Evolutionary conservation across 1,284 basidiomycete species (phyloP).

Genomic region (Pseudozyma hubeiensis): DNA sequence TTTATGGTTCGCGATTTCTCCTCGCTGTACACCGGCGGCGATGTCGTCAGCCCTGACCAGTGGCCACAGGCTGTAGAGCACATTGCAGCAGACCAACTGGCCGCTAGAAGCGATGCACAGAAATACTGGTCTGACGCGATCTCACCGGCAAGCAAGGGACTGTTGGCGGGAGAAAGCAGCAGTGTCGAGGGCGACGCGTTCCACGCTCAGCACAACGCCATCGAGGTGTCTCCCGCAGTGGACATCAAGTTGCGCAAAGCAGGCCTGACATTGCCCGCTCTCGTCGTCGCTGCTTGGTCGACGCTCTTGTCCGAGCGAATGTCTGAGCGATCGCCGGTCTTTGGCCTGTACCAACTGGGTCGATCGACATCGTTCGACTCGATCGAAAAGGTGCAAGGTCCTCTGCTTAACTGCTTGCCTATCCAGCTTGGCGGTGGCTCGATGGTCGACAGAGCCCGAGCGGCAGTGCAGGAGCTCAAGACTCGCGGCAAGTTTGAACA

Average conservation of each 20-base stretch:
- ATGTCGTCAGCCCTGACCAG: conserved; percentile 10
- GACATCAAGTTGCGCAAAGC: conserved; percentile 27
- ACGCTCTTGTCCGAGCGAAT: conserved; percentile 21
- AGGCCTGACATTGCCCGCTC: conserved; percentile 28
- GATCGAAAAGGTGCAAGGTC: conserved; percentile 48
- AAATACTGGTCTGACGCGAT: conserved; percentile 34
- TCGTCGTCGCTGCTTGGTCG: conserved; percentile 55
- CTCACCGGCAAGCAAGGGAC: neutral
- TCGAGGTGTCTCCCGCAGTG: conserved; percentile 5
- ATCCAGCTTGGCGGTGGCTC: conserved; percentile 19
- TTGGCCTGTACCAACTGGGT: conserved; percentile 56
- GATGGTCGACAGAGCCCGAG: conserved; percentile 17
- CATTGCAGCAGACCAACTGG: conserved; percentile 13
- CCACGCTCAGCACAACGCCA: conserved; percentile 11
- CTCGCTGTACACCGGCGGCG: conserved; percentile 31
- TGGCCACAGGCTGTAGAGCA: conserved; percentile 38
- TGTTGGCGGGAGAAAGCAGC: neutral
- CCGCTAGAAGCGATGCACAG: conserved; percentile 9
- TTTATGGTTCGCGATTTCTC: conserved; percentile 56
- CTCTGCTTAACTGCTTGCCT: conserved; percentile 55
- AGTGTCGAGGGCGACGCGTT: conserved; percentile 8
- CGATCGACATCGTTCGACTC: conserved; percentile 37
- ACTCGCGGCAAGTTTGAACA: conserved; percentile 46
- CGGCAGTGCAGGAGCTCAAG: conserved; percentile 10
- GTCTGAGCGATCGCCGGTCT: conserved; percentile 16